Conservation (phyloP, 345 rosid genomes). For the Anacardium occidentale region DNA sequence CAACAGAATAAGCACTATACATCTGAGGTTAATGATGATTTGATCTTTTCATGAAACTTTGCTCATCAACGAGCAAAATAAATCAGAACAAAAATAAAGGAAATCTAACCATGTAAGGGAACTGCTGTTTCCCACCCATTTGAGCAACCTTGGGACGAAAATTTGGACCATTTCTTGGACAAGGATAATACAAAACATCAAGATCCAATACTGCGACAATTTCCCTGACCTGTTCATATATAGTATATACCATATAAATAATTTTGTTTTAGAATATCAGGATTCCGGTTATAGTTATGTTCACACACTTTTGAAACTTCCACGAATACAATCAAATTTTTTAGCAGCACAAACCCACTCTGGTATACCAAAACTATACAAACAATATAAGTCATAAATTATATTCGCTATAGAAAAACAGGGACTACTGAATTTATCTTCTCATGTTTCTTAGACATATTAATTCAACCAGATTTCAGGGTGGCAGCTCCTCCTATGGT, state of each 20-base stretch:
- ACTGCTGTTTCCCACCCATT: slow-evolving; percentile 91
- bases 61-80: background rate
- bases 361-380: background rate
- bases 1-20: background rate
- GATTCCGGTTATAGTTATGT: background rate
- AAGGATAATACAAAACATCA: slow-evolving; percentile 89
- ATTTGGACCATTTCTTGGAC: slow-evolving; percentile 86
- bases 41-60: background rate
- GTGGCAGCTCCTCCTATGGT: slow-evolving; percentile 1
- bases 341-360: background rate
- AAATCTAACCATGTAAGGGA: slow-evolving; percentile 87
- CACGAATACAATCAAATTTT: background rate
- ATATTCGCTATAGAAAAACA: background rate
- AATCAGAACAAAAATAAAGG: slow-evolving; percentile 13
- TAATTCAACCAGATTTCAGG: slow-evolving; percentile 6
- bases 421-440: background rate
- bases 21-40: background rate
- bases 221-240: slow-evolving; percentile 74
- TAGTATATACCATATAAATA: slow-evolving; percentile 13
- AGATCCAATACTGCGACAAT: slow-evolving; percentile 84
- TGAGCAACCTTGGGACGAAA: slow-evolving; percentile 75
- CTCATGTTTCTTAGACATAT: background rate
- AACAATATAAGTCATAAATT: background rate
- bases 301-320: background rate
- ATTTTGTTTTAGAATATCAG: background rate